phyloP scores from a whole-genome alignment of 129 eudicot genomes.

The Erigeron canadensis region DNA sequence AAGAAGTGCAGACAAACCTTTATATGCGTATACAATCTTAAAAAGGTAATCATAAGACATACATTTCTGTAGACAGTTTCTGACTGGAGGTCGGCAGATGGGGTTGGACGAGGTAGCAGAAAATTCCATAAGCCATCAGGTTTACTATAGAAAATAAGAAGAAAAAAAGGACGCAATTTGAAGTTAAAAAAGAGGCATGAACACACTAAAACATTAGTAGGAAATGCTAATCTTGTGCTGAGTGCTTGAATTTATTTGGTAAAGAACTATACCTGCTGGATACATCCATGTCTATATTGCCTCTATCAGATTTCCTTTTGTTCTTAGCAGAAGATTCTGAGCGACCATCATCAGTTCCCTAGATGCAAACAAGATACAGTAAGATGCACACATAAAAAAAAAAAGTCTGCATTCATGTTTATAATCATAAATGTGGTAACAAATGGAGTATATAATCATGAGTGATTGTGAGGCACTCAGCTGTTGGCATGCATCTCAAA shows the following conservation, averaged over 20 bases:
- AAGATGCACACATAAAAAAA: background rate
- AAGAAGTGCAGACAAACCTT: constrained; percentile 2
- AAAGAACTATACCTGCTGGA: constrained; percentile 42
- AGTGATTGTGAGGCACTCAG: constrained; percentile 2
- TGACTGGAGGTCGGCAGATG: constrained; percentile 44
- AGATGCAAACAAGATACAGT: constrained; percentile 20
- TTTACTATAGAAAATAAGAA: constrained; percentile 35
- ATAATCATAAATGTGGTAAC: constrained; percentile 10
- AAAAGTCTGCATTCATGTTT: constrained; percentile 17
- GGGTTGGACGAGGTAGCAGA: constrained; percentile 42
- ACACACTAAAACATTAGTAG: constrained; percentile 1
- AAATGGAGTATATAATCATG: constrained; percentile 2
- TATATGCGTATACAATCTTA: constrained; percentile 5
- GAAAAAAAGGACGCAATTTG: background rate
- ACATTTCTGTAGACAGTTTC: constrained; percentile 49
- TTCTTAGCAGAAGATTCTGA: constrained; percentile 37
- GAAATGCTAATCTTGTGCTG: constrained; percentile 7
- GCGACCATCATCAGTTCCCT: constrained; percentile 58
- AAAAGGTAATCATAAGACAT: constrained; percentile 34
- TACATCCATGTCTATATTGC: constrained; percentile 34
- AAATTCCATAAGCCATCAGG: constrained; percentile 65
- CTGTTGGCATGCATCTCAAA: constrained; percentile 7
- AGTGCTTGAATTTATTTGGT: background rate
- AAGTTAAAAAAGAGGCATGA: background rate
- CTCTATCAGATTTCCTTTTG: constrained; percentile 38